Base-by-base conservation (phyloP, 2,329 filamentous ascomycete genomes). In the Arthrinium puccinioides region DNA sequence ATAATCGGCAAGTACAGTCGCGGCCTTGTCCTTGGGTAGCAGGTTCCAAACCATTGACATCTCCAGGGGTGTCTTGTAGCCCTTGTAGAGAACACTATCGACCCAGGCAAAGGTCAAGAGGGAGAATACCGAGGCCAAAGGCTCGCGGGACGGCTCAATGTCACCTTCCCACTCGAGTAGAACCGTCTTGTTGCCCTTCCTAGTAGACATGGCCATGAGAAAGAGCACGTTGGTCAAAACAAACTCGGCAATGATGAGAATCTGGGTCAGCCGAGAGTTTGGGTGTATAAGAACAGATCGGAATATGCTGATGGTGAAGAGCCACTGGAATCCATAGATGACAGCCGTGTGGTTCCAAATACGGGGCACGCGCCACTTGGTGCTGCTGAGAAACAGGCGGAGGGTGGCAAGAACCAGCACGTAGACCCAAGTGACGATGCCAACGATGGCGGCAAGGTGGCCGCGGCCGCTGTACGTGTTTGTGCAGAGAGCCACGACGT, bases 291-390 rank as follows among this genome's bases (percentile, higher is more conserved):
- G 63, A 36, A 77, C 82, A 3, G 90, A 95, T 40, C 92, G 87
- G 66, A 97, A 92, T 6, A 90, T 62, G 48, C 87, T 67, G 18
- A 90, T 45, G 8, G 73, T 71, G 52, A 89, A 81, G 5, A 92
- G 53, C 87, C 90, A 98, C 57, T 89, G 82, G 37, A 80, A 67
- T 38, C 76, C 74, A 60, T 98, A 98, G 37, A 98, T 78, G 44
- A 74, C 64, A 15, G 87, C 84, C 0, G 92, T 97, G 61, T 98
- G 92, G 55, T 90, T 89, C 92, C 92, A 98, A 8, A 97, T 66
- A 41, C 75, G 72, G 8, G 84, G 82, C 11, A 92, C 57, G 60
- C 59, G 74, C 74, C 64, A 87, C 70, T 69, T 77, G 52, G 64
- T 77, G 62, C 66, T 78, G 60, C 60, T 82, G 62, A 70, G 77